These are phyloP conservation scores for Neophaeococcomyces aloes DNA, from an alignment of 2,329 filamentous ascomycete species.

Conservation along the genomic window DNA sequence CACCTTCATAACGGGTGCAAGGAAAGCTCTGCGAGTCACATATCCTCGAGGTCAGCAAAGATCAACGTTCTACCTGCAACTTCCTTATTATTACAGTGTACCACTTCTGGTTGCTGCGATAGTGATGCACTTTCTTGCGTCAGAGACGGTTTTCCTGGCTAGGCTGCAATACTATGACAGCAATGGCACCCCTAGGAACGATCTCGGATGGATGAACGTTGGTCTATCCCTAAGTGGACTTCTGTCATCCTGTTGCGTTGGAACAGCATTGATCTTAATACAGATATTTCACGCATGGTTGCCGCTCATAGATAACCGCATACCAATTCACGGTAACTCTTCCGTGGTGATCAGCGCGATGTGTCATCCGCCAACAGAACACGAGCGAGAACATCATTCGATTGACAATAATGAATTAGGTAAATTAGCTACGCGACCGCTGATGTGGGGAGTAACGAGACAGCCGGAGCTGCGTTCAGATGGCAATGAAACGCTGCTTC, in stretches of 20 bases:
- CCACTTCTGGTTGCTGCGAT: conserved; percentile 27
- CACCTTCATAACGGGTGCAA: conserved; percentile 24
- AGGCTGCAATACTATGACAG: conserved; percentile 22
- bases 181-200: conserved; percentile 6
- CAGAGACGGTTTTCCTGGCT: conserved; percentile 34
- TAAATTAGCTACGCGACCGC: conserved; percentile 1
- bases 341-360: conserved; percentile 5
- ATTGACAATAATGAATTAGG: neutral
- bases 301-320: conserved; percentile 5
- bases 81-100: conserved; percentile 30
- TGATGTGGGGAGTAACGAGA: conserved; percentile 6
- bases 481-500: neutral
- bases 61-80: conserved; percentile 31
- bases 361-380: conserved; percentile 1
- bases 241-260: conserved; percentile 1
- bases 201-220: conserved; percentile 12
- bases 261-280: conserved; percentile 1
- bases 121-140: conserved; percentile 35
- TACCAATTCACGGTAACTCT: conserved; percentile 6
- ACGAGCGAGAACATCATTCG: no score
- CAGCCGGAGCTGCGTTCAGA: neutral
- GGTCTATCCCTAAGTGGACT: conserved; percentile 18
- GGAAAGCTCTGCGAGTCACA: conserved; percentile 32
- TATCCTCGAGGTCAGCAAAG: conserved; percentile 29
- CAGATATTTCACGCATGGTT: conserved; percentile 2